phyloP scores from a whole-genome alignment of 495 filamentous ascomycete species.

The Hypomontagnella submonticulosa region DNA sequence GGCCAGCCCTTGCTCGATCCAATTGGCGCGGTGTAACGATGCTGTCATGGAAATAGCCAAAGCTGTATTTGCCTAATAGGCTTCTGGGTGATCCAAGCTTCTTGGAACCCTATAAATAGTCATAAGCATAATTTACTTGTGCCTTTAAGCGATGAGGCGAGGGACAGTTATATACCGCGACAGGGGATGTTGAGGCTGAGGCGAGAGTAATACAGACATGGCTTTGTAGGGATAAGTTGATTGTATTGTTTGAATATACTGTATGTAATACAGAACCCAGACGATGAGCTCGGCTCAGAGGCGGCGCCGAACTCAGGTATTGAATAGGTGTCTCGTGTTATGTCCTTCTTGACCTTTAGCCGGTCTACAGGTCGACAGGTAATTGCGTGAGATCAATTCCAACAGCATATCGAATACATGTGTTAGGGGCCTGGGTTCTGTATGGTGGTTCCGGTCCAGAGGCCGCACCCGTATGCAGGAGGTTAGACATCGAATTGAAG shows the following conservation, averaged over 20 bases:
- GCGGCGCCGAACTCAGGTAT: no score
- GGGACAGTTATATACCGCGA: neutral
- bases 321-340: no score
- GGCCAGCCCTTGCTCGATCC: neutral
- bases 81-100: neutral
- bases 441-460: neutral
- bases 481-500: neutral
- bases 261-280: no score
- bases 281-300: no score
- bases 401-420: neutral
- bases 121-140: neutral
- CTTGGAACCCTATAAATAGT: slow-evolving; percentile 25
- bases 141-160: neutral
- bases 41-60: slow-evolving; percentile 2
- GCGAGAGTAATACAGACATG: no score
- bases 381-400: no score
- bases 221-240: no score
- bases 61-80: slow-evolving; percentile 20
- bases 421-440: neutral
- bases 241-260: no score
- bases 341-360: no score
- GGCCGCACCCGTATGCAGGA: neutral
- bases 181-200: neutral
- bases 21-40: slow-evolving; percentile 6
- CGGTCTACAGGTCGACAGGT: no score